A percentile compares a stretch with the other conserved stretches of the same genome.
Conservation (phyloP, 305 asterid species). For the Fraxinus latifolia region DNA sequence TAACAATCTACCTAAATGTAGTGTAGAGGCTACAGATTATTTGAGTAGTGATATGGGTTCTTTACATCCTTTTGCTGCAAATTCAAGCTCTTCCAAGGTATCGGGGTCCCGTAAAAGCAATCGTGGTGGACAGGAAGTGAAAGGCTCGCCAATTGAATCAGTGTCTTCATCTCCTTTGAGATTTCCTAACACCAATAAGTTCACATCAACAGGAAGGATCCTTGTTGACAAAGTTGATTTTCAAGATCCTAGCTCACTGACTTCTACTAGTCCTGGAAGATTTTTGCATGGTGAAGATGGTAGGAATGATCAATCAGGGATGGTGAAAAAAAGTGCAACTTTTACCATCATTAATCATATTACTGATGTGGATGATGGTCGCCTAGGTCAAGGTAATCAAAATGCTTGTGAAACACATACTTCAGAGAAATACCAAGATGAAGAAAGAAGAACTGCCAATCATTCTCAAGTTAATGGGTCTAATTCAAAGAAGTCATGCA, state of each 20-base stretch:
- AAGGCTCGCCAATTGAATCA: conserved; percentile 90
- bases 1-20: conserved; percentile 30
- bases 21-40: conserved; percentile 42
- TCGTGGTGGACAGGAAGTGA: conserved; percentile 56
- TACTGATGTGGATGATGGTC: conserved; percentile 22
- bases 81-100: conserved; percentile 93
- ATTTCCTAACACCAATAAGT: conserved; percentile 39
- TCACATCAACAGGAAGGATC: conserved; percentile 40
- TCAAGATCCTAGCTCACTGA: conserved; percentile 43
- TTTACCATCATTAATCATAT: conserved; percentile 36
- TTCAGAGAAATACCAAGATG: conserved; percentile 33
- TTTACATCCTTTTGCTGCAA: conserved; percentile 66
- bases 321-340: conserved; percentile 40
- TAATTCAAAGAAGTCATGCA: conserved; percentile 41
- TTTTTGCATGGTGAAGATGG: conserved; percentile 50
- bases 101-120: conserved; percentile 75
- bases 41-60: conserved; percentile 56
- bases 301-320: conserved; percentile 36
- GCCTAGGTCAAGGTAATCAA: conserved; percentile 26
- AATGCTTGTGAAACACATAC: conserved; percentile 24
- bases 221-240: conserved; percentile 39
- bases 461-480: conserved; percentile 35
- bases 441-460: conserved; percentile 30
- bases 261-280: conserved; percentile 48
- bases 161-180: conserved; percentile 94